Evolutionary conservation across 2,329 filamentous ascomycete species (phyloP), one percentile per base, ranked within the genome.

Genomic region (Diplodia sapinea): DNA sequence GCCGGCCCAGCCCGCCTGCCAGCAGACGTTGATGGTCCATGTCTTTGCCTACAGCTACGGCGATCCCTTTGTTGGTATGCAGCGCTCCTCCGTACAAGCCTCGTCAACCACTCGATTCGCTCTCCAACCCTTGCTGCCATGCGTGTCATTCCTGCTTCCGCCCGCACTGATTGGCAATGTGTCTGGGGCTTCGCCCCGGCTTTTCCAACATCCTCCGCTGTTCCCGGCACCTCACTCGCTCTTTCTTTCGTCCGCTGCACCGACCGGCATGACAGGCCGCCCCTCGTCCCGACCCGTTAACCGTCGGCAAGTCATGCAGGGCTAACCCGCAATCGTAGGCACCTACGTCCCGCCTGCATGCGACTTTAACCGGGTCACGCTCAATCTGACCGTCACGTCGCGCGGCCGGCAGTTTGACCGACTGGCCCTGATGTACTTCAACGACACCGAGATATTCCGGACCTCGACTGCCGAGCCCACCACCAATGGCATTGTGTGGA

Each of bases 401-500:
- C 81, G 82, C 69, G 92, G 92, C 0, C 84, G 86, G 3, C 92
- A 96, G 72, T 94, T 86, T 77, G 92, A 96, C 75, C 86, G 92
- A 49, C 83, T 94, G 9, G 92, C 88, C 4, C 78, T 90, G 38
- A 89, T 95, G 84, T 95, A 89, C 73, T 82, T 95, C 47, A 88
- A 87, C 50, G 90, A 94, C 75, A 88, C 86, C 11, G 92, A 96
- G 76, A 84, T 96, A n/a, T 95, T 91, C 83, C 84, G 92, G 29
- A 94, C 91, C 1, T 93, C 91, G 5, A 96, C 92, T 0, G 91
- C 92, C 4, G 91, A 96, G 79, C 91, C 92, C 1, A 92, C 88
- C 0, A 71, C 80, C 4, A 84, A 84, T 26, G 92, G 91, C 7
- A 93, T 95, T 70, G 80, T 85, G 54, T 94, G 91, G 90, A 88